Evolutionary conservation across 306 rosid species (phyloP).

Genomic region (Macrotyloma uniflorum): DNA sequence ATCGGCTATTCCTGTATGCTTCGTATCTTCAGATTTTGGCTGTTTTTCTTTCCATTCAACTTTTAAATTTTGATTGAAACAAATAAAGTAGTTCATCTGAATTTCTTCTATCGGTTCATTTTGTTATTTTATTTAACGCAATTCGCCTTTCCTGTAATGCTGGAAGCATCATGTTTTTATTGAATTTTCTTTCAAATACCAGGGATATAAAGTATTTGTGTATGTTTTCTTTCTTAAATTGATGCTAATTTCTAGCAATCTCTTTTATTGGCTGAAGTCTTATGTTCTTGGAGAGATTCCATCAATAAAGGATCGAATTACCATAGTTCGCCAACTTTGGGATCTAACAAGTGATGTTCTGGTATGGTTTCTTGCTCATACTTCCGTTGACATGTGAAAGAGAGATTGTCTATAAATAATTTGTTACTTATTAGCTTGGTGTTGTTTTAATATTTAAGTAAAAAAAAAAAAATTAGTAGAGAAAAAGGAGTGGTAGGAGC

Average conservation of each 20-base stretch:
- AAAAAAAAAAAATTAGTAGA: neutral
- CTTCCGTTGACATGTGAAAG: constrained; percentile 21
- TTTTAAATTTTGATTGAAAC: neutral
- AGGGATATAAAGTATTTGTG: neutral
- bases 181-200: neutral
- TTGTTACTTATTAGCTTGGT: constrained; percentile 1
- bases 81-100: neutral
- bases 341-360: constrained; percentile 80
- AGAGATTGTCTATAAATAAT: constrained; percentile 10
- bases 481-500: constrained; percentile 12
- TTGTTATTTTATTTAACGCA: constrained; percentile 15
- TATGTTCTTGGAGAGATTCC: constrained; percentile 98
- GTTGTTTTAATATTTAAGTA: neutral
- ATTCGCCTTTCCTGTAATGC: neutral
- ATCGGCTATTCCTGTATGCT: neutral
- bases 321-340: constrained; percentile 94
- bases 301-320: constrained; percentile 80
- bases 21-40: neutral
- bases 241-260: constrained; percentile 44
- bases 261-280: constrained; percentile 65
- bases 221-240: constrained; percentile 10
- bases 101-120: neutral
- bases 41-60: neutral
- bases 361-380: constrained; percentile 54
- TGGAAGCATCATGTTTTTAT: neutral